Evolutionary conservation across 2,329 filamentous ascomycete species (phyloP), one percentile per base, ranked within the genome.

Genomic region (Lasiodiplodia gonubiensis): DNA sequence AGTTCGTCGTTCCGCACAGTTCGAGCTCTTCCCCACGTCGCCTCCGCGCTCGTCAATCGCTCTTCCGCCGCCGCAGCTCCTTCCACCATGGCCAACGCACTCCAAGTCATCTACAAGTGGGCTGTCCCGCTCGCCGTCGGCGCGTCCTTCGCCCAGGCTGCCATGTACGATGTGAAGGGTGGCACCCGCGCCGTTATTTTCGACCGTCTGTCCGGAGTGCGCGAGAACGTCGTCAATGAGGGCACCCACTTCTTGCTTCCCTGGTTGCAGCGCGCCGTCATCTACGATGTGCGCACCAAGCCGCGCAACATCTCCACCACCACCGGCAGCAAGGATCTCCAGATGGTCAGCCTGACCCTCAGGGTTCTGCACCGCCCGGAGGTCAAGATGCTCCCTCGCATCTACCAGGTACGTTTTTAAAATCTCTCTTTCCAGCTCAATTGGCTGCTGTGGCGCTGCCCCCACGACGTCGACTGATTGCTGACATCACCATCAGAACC

Each of bases 321-420:
- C 27, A 99, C 95, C 14, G 95, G 95, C 68, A 94, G 91, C 87
- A 99, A 99, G 88, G 95, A 99, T 84, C 82, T 99, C 86, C 95
- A 99, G 85, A 99, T 99, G 95, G 95, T 99, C 77, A 97, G 93
- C 86, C 87, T 99, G 86, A 99, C 95, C 65, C 86, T 99, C 79
- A 88, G 95, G 81, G 95, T 99, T 71, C 83, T 99, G 80, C 94
- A 98, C 83, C 88, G 96, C 74, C 95, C 96, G 6, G 94, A 97
- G 67, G 94, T 99, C 75, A 89, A 92, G 85, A 88, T 90, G 75
- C 85, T 99, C 77, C 96, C 95, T 69, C 97, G 94, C 85, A 99
- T 99, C 77, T 99, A 99, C 86, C 95, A 98, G 89, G 94, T 97
- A 82, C 71, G 86, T 75, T 51, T 27, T 18, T 5, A 1, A 48